Base-by-base conservation (phyloP, 108 stramenopile genomes). In the Cyclostephanos invisitatus region DNA sequence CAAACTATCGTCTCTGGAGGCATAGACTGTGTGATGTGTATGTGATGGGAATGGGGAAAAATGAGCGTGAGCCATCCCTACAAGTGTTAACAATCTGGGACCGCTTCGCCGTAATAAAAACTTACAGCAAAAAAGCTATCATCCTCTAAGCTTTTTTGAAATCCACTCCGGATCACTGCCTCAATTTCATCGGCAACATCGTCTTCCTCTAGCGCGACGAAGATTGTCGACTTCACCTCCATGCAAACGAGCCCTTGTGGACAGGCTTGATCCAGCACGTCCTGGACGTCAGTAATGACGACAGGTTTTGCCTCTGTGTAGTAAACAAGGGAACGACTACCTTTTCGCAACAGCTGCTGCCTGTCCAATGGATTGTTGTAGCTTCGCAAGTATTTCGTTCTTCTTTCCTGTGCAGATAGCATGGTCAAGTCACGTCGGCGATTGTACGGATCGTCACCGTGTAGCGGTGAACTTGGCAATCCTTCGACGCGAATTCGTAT, bases 161-260 rank as follows among this genome's bases (percentile, higher is more conserved):
- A 57, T 20, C 85, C 86, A 17, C 53, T 24, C 46, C 64, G 20
- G 25, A 90, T 58, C 27, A 10, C 66, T 11, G 57, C 21, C 47
- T 46, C 29, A 0, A 90, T 73, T 10, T 32, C 63, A 7, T 42
- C 54, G 32, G 62, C 56, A 48, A 79, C 76, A 64, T 87, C 87
- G 14, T 85, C 87, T 17, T 85, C 79, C 60, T 86, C 85, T 74
- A 90, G 56, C 22, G 78, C 54, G 35, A 87, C 86, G 17, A 68
- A 80, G 12, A 81, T 60, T 3, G 59, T 76, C 0, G 80, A 51
- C 20, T 51, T 56, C 9, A 87, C 86, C 5, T 49, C 59, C 80
- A 81, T 81, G 28, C 73, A 81, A 71, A 70, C 74, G 2, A 64
- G 29, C 25, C 64, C 69, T 8, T 64, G 44, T 32, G 80, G 80